Percentiles rank a stretch among this genome's conserved stretches.
Evolutionary conservation across 768 basidiomycete species (phyloP).

Genomic region (Panus rudis): DNA sequence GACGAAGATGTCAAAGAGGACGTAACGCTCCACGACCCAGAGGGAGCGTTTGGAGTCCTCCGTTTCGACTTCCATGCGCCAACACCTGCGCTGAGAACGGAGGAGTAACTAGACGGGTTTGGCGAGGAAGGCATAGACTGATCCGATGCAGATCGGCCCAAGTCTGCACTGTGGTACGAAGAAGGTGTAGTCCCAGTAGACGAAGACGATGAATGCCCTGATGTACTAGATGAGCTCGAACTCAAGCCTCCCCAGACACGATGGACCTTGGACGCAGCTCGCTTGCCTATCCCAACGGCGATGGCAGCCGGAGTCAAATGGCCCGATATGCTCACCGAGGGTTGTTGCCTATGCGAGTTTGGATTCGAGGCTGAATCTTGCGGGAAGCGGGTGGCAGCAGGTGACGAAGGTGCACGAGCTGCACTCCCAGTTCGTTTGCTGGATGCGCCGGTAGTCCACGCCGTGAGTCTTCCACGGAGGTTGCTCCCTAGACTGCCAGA

Average conservation of each 20-base stretch:
- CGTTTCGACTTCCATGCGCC: constrained; percentile 29
- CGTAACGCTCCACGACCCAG: constrained; percentile 47
- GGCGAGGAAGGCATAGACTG: constrained; percentile 15
- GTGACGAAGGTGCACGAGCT: constrained; percentile 2
- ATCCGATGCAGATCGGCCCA: constrained; percentile 29
- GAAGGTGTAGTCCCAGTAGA: constrained; percentile 41
- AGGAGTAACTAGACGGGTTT: constrained; percentile 9
- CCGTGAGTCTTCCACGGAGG: constrained; percentile 41
- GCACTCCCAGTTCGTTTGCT: too few species aligned
- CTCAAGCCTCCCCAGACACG: constrained; percentile 49
- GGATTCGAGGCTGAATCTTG: too few species aligned
- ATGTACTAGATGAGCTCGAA: constrained; percentile 28
- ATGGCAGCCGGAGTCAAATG: constrained; percentile 63
- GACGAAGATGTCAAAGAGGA: constrained; percentile 40
- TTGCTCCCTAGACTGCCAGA: constrained; percentile 32
- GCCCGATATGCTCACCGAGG: constrained; percentile 66
- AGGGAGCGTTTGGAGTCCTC: constrained; percentile 56
- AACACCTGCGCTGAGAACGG: constrained; percentile 9
- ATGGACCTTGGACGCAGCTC: constrained; percentile 74
- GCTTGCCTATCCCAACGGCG: constrained; percentile 45
- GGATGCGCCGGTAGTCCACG: constrained; percentile 31
- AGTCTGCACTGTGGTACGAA: constrained; percentile 24
- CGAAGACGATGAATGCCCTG: constrained; percentile 28
- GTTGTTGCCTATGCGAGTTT: too few species aligned
- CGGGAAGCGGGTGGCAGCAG: too few species aligned